Conservation (phyloP, 2,329 filamentous ascomycete genomes). For the Sporothrix variecibatus region DNA sequence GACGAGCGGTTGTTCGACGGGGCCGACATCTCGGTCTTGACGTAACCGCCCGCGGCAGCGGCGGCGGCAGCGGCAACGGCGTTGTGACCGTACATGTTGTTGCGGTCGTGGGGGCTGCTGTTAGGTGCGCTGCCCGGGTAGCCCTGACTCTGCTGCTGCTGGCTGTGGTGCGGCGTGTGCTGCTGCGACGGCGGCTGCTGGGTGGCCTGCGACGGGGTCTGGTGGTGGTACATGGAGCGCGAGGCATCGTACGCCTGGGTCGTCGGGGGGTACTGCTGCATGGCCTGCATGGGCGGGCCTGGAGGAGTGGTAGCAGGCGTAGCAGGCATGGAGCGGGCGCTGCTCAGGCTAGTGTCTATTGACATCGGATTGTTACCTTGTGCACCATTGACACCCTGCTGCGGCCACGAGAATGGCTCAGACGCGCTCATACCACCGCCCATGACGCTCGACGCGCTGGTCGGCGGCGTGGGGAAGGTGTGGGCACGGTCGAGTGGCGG, state of each 20-base stretch:
- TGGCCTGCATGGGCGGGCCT: constrained; percentile 71
- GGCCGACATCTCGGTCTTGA: constrained; percentile 81
- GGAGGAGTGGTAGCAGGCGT: constrained; percentile 92
- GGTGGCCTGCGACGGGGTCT: constrained; percentile 67
- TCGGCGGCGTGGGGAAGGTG: constrained; percentile 91
- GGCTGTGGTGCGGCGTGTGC: constrained; percentile 49
- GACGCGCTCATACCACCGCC: constrained; percentile 68
- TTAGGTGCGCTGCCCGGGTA: constrained; percentile 67
- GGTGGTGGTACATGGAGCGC: constrained; percentile 75
- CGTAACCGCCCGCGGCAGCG: constrained; percentile 55
- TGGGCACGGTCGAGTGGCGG: constrained; percentile 81
- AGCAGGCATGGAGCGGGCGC: constrained; percentile 81
- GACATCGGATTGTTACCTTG: constrained; percentile 71
- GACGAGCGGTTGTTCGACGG: constrained; percentile 68
- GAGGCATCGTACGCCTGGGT: constrained; percentile 74
- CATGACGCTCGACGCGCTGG: constrained; percentile 86
- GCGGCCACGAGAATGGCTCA: constrained; percentile 78
- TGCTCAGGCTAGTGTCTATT: constrained; percentile 77
- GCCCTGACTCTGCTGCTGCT: constrained; percentile 61
- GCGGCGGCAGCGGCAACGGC: constrained; percentile 22
- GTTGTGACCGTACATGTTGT: constrained; percentile 64
- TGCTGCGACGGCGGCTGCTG: constrained; percentile 72
- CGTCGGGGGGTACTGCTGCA: constrained; percentile 72
- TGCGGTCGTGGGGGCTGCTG: constrained; percentile 59
- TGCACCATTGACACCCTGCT: constrained; percentile 61